These are phyloP conservation scores for Rhynchosporium graminicola DNA, from an alignment of 2,329 filamentous ascomycete species.

Conservation along the genomic window DNA sequence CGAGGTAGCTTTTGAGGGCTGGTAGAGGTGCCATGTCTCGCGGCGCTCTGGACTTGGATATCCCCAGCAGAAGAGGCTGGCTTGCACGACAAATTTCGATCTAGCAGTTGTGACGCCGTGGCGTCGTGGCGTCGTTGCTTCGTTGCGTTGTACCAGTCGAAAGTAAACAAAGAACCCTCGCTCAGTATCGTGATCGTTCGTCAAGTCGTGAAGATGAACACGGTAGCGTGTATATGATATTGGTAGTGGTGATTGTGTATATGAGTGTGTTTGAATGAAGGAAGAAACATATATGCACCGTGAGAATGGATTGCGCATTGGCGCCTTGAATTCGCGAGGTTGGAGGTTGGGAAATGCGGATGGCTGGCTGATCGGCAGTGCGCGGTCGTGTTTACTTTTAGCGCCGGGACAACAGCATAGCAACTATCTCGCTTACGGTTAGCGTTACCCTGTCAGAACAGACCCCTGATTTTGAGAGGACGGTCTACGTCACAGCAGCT, in stretches of 20 bases:
- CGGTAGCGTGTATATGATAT: neutral
- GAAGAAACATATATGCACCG: neutral
- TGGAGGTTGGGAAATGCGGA: conserved; percentile 20
- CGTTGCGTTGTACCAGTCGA: conserved; percentile 2
- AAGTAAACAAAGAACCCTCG: neutral
- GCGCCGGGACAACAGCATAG: conserved; percentile 10
- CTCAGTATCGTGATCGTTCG: neutral
- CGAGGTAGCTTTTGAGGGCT: conserved; percentile 27
- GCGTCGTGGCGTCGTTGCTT: conserved; percentile 12
- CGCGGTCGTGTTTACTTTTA: conserved; percentile 11
- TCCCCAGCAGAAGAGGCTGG: neutral
- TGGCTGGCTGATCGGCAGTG: conserved; percentile 15
- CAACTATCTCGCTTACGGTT: conserved; percentile 8
- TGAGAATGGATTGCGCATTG: neutral
- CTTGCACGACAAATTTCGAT: neutral
- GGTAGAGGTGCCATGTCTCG: conserved; percentile 36
- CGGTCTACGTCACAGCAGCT: conserved; percentile 3
- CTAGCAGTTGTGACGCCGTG: no score
- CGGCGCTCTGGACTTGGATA: neutral
- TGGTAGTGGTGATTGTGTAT: no score
- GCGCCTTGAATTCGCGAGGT: conserved; percentile 21
- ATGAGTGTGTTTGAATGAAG: neutral
- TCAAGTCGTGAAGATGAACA: neutral
- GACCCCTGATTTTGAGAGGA: neutral
- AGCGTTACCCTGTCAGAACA: neutral